Base-by-base conservation (phyloP, 2,329 filamentous ascomycete species). In the Colletotrichum coccodes region DNA sequence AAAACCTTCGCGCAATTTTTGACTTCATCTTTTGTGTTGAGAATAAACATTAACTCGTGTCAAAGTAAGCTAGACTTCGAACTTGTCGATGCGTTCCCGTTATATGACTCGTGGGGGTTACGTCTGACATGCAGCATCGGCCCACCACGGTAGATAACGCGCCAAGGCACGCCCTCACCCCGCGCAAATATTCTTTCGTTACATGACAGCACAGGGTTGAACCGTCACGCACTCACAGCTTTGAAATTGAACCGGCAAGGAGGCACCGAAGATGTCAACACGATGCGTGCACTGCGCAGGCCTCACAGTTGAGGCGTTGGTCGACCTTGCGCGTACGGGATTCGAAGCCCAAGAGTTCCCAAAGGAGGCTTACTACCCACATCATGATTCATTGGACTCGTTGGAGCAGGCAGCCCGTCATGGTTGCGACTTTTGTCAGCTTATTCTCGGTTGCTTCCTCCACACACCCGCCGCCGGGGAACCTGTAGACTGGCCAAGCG, bases 361-460 rank as follows among this genome's bases (percentile, higher is more conserved):
- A 3, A 26, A 42, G 42, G 16, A 40, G 14, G 32, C 38, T 4
- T 64, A 42, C 34, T 49, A 60, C n/a, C 18, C 34, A 9, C 60
- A 56, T 23, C 40, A 60, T 16, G 18, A 34, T 7, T 64, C 46
- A 3, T 60, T 64, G 16, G 28, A 36, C 28, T 53, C 5, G 7
- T 36, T 68, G 0, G 46, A 63, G 23, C 12, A 50, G 6, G 38
- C 52, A 6, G 52, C 52, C 8, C 6, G 12, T 7, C 6, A 36
- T 11, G 60, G 60, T 14, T 68, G 60, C 18, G 46, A 46, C 9
- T 26, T 64, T 4, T 68, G 52, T 26, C 28, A 28, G 18, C 44
- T 68, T 1, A 34, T 68, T 2, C 34, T 63, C 6, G 7, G 38
- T 6, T 62, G 49, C 26, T 61, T 67, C 28, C 23, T 32, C 6